Base-by-base conservation (phyloP, 164 flowering plant genomes). In the Nelumbo lutea region DNA sequence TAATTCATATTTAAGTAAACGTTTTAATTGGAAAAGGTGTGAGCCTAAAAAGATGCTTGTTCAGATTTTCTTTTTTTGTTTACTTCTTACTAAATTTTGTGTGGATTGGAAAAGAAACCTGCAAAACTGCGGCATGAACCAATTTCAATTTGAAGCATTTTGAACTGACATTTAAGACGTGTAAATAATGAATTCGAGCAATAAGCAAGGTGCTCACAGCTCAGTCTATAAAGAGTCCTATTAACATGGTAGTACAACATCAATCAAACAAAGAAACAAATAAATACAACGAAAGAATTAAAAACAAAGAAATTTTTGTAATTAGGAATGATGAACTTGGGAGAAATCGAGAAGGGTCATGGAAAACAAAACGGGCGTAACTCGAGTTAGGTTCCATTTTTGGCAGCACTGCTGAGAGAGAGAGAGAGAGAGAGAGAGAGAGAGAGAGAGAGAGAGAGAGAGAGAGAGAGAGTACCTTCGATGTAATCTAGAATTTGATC, bases 401-500 rank as follows among this genome's bases (percentile, higher is more conserved):
- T 13, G 8, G 38, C 42, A 15, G 39, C 11, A 59, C 27, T 27
- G 5, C 5, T n/a, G 2, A 1, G 3, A 1, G 38, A 10, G 47
- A 53, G 27, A 57, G 64, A 64, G 51, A 56, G 0, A 39, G 5
- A 13, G 43, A 57, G 9, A 40, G 13, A 74, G 27, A 39, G 2
- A 4, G 3, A 66, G 38, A 9, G 44, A 6, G 6, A 3, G 44
- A 5, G 15, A 42, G 4, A 7, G 14, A 40, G 4, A 14, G 59
- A 42, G 55, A 13, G 13, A 38, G 9, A 6, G 9, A 56, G 53
- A 61, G 3, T 73, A 85, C 98, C 99, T 90, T 95, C 98, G 48
- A 92, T 95, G 73, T 92, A 90, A 61, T 95, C 98, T 27, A 90
- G 96, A 74, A 95, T 92, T 75, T 86, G 97, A 72, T 92, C 97